Percentiles rank a stretch among this genome's conserved stretches.
phyloP scores from a whole-genome alignment of 495 filamentous ascomycete species.

The Daldinia vernicosa region DNA sequence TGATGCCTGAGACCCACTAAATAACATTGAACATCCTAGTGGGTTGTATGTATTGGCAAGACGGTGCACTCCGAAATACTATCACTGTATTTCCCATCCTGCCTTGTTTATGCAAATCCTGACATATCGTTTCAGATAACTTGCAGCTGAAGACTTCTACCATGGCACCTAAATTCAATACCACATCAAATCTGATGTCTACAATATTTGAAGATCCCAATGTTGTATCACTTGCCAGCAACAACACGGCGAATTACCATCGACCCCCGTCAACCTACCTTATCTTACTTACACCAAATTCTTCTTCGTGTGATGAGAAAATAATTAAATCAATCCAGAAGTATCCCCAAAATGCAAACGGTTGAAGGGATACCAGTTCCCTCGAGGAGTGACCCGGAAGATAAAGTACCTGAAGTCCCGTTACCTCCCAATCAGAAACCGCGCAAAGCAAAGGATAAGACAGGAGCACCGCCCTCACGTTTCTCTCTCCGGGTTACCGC shows the following conservation, averaged over 20 bases:
- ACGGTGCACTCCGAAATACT: background rate
- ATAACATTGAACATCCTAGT: no score
- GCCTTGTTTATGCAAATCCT: background rate
- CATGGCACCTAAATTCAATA: background rate
- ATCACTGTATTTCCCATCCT: background rate
- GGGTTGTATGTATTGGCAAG: no score
- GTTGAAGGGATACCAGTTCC: conserved; percentile 52
- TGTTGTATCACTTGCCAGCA: background rate
- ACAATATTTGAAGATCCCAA: background rate
- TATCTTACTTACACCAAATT: no score
- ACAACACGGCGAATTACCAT: background rate
- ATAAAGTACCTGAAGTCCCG: conserved; percentile 17
- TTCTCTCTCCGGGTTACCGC: conserved; percentile 79
- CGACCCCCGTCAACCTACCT: background rate
- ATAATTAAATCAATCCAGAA: background rate
- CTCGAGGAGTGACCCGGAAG: conserved; percentile 22
- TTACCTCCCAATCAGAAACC: conserved; percentile 38
- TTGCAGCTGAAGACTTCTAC: background rate
- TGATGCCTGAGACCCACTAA: no score
- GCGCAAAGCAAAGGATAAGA: conserved; percentile 51
- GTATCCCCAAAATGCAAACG: conserved; percentile 26
- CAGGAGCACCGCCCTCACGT: conserved; percentile 58
- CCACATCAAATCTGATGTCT: background rate
- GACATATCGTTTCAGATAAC: background rate
- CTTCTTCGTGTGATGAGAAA: no score